phyloP scores from a whole-genome alignment of 139 green algal species.

The Desmodesmus armatus region DNA sequence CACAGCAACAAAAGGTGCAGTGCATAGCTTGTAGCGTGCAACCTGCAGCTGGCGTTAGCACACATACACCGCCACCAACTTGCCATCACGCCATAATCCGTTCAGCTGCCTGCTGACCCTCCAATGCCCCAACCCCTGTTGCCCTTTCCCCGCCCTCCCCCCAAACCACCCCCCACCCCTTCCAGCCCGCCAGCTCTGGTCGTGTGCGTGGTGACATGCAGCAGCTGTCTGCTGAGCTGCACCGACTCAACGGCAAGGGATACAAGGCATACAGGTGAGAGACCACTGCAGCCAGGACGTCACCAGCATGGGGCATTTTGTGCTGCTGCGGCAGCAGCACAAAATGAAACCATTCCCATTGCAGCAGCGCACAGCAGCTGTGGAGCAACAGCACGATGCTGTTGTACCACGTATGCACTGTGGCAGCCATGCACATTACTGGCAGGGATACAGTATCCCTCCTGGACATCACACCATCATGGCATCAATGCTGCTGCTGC shows the following conservation, averaged over 20 bases:
- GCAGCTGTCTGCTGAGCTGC: not conserved
- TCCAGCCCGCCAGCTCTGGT: not conserved
- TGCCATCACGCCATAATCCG: too few relatives aligned
- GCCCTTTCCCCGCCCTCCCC: too few relatives aligned
- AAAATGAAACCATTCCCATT: too few relatives aligned
- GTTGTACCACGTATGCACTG: too few relatives aligned
- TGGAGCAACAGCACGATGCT: too few relatives aligned
- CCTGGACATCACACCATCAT: too few relatives aligned
- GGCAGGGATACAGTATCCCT: too few relatives aligned
- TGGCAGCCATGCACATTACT: too few relatives aligned
- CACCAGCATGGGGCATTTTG: not conserved
- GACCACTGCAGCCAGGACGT: not conserved
- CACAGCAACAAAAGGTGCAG: not conserved
- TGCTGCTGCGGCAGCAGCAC: too few relatives aligned
- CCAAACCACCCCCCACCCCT: not conserved
- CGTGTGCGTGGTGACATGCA: not conserved
- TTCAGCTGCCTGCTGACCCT: not conserved
- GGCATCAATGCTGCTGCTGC: too few relatives aligned
- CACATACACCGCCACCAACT: not conserved
- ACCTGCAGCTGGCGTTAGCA: not conserved
- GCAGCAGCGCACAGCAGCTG: too few relatives aligned
- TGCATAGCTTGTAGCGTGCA: not conserved
- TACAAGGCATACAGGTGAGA: slow-evolving; percentile 65
- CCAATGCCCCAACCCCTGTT: not conserved
- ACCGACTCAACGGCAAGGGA: slow-evolving; percentile 59